Evolutionary conservation across 2,329 filamentous ascomycete genomes (phyloP).

Genomic region (Rhinocladiella mackenziei): DNA sequence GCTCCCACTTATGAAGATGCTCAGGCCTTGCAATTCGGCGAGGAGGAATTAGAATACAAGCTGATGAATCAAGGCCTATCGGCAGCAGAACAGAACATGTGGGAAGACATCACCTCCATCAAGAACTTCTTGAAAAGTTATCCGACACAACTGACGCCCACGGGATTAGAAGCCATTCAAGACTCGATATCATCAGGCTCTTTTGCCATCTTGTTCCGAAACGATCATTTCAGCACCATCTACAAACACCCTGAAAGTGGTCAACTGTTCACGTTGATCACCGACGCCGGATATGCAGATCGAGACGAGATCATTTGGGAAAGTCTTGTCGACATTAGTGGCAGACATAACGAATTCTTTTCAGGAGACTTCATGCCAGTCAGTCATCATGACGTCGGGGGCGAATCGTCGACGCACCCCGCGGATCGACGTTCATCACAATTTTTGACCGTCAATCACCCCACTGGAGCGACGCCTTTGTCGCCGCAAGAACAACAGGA

Average conservation of each 20-base stretch:
- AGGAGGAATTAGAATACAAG: constrained; percentile 83
- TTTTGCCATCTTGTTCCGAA: constrained; percentile 88
- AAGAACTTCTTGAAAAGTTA: constrained; percentile 73
- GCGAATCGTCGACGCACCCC: constrained; percentile 17
- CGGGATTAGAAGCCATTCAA: constrained; percentile 71
- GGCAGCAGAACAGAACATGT: constrained; percentile 69
- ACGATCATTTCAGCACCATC: constrained; percentile 93
- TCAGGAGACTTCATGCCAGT: constrained; percentile 86
- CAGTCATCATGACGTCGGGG: constrained; percentile 48
- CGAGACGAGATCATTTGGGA: constrained; percentile 97
- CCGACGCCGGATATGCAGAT: constrained; percentile 81
- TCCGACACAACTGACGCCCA: constrained; percentile 80
- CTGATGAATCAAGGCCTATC: constrained; percentile 62
- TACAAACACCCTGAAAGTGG: constrained; percentile 79
- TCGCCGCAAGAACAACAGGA: constrained; percentile 61
- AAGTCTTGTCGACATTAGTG: constrained; percentile 81
- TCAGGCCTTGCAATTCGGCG: constrained; percentile 80
- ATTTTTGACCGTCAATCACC: constrained; percentile 13
- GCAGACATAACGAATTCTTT: constrained; percentile 75
- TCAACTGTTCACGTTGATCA: constrained; percentile 78
- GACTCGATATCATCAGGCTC: constrained; percentile 69
- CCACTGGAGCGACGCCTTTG: constrained; percentile 23
- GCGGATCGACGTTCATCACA: constrained; percentile 21
- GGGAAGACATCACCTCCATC: constrained; percentile 79
- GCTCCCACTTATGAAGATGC: constrained; percentile 87